A percentile compares a stretch with the other conserved stretches of the same genome.
Conservation (phyloP, 345 rosid genomes). For the Brassica cretica region DNA sequence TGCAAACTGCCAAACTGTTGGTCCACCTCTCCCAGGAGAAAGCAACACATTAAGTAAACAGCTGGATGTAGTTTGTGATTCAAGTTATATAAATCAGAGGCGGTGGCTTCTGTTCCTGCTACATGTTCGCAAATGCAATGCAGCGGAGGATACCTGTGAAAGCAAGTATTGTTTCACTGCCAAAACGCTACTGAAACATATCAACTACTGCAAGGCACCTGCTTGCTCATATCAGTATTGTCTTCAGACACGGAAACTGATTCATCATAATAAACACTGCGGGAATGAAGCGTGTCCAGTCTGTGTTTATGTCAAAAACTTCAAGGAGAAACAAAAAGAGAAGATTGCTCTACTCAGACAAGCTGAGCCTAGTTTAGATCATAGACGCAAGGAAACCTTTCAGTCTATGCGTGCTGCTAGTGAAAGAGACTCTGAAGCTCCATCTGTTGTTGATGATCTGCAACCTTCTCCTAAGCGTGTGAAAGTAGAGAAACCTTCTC, state of each 20-base stretch:
- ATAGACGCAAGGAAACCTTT: slow-evolving; percentile 48
- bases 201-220: slow-evolving; percentile 57
- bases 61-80: slow-evolving; percentile 50
- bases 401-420: slow-evolving; percentile 49
- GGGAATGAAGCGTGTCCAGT: slow-evolving; percentile 70
- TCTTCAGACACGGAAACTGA: slow-evolving; percentile 64
- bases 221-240: slow-evolving; percentile 74
- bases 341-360: slow-evolving; percentile 43
- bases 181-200: slow-evolving; percentile 70
- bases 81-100: slow-evolving; percentile 63
- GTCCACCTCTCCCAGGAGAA: slow-evolving; percentile 32
- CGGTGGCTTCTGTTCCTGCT: slow-evolving; percentile 87
- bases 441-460: slow-evolving; percentile 49
- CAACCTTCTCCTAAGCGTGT: slow-evolving; percentile 78
- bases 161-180: slow-evolving; percentile 56
- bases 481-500: slow-evolving; percentile 68
- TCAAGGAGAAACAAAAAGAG: slow-evolving; percentile 51
- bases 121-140: slow-evolving; percentile 80
- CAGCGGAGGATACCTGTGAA: slow-evolving; percentile 73
- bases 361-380: slow-evolving; percentile 41
- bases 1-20: slow-evolving; percentile 43
- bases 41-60: slow-evolving; percentile 32
- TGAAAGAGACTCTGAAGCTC: slow-evolving; percentile 46
- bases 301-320: slow-evolving; percentile 73
- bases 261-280: slow-evolving; percentile 69